phyloP scores from a whole-genome alignment of 2,329 filamentous ascomycete genomes.

The Diaporthe vaccinii region DNA sequence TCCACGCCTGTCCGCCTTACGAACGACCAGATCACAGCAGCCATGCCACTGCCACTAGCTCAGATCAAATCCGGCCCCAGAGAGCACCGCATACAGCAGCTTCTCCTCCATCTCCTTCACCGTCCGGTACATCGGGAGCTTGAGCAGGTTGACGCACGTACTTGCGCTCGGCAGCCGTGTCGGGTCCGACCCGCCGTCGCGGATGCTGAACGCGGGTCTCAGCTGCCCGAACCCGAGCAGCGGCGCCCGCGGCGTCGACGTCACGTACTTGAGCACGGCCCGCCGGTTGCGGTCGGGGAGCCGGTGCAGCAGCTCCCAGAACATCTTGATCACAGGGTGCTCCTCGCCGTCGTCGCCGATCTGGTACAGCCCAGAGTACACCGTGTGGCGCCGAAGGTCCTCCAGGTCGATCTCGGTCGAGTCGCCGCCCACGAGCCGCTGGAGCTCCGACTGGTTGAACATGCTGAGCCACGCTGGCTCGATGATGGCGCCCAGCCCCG shows the following conservation, averaged over 20 bases:
- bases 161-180: slow-evolving; percentile 89
- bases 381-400: slow-evolving; percentile 86
- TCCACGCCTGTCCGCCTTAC: no score
- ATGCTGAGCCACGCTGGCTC: slow-evolving; percentile 94
- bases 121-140: slow-evolving; percentile 85
- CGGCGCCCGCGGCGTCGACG: slow-evolving; percentile 90
- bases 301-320: slow-evolving; percentile 89
- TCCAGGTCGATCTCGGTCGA: slow-evolving; percentile 87
- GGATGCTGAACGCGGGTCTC: slow-evolving; percentile 88
- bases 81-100: slow-evolving; percentile 88
- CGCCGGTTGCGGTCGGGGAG: slow-evolving; percentile 83
- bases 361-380: slow-evolving; percentile 88
- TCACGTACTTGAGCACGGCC: slow-evolving; percentile 95
- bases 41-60: slow-evolving; percentile 57
- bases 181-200: slow-evolving; percentile 84
- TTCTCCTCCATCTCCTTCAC: slow-evolving; percentile 79
- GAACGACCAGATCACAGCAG: not conserved
- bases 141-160: slow-evolving; percentile 95
- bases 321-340: slow-evolving; percentile 86
- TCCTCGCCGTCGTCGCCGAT: slow-evolving; percentile 91
- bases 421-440: slow-evolving; percentile 92
- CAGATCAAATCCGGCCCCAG: slow-evolving; percentile 92
- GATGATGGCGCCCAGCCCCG: slow-evolving; percentile 88
- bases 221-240: slow-evolving; percentile 90
- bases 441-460: slow-evolving; percentile 97